phyloP scores from a whole-genome alignment of 2,329 filamentous ascomycete species.

The Apiospora saccharicola region DNA sequence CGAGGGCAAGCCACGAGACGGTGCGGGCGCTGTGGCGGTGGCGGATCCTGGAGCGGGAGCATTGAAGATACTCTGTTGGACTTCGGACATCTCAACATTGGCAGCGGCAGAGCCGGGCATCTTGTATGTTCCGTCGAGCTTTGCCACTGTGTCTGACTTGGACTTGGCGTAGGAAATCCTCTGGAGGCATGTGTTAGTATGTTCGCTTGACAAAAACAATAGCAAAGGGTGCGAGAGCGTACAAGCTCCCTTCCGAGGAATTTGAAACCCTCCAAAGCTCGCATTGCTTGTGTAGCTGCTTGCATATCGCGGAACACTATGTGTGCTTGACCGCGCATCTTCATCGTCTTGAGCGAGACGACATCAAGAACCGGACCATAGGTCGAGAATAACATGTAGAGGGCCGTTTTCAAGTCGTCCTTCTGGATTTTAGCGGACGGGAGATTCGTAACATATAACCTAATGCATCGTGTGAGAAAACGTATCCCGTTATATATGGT shows the following conservation, averaged over 20 bases:
- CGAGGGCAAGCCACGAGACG: constrained; percentile 50
- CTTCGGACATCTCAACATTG: constrained; percentile 71
- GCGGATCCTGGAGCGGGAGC: constrained; percentile 63
- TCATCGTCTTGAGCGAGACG: constrained; percentile 84
- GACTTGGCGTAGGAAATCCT: constrained; percentile 90
- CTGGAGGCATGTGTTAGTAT: constrained; percentile 54
- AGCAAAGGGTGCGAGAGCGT: constrained; percentile 44
- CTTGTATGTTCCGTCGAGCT: constrained; percentile 90
- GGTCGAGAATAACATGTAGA: constrained; percentile 94
- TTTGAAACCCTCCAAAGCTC: constrained; percentile 82
- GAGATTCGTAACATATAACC: constrained; percentile 89
- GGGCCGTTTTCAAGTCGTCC: constrained; percentile 80
- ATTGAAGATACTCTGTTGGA: constrained; percentile 83
- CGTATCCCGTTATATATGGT: background rate
- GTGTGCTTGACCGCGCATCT: constrained; percentile 97
- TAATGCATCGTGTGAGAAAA: constrained; percentile 45
- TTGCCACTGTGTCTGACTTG: constrained; percentile 87
- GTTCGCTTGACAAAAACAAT: background rate
- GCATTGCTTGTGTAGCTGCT: constrained; percentile 92
- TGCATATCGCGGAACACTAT: constrained; percentile 89
- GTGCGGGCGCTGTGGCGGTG: constrained; percentile 46
- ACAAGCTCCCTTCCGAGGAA: constrained; percentile 90
- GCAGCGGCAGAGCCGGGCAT: constrained; percentile 65
- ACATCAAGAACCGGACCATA: constrained; percentile 94
- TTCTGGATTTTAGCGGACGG: constrained; percentile 89